Evolutionary conservation across 306 rosid species (phyloP).

Genomic region (Lathyrus sativus): DNA sequence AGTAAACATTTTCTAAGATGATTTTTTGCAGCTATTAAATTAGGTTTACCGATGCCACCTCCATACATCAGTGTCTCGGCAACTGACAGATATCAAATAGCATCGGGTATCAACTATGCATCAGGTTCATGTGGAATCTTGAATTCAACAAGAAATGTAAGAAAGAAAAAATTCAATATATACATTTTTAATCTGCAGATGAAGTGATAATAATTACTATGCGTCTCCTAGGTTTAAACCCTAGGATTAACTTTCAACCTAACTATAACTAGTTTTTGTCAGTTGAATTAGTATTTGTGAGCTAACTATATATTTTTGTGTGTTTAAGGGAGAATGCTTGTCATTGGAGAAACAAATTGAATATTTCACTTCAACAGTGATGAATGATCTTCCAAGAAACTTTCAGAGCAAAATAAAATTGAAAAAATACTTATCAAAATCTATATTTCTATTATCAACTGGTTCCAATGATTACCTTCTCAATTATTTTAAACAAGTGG

Average conservation of each 20-base stretch:
- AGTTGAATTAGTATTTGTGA: not conserved
- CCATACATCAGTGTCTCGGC: not conserved
- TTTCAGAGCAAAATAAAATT: not conserved
- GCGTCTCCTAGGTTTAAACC: too few species aligned
- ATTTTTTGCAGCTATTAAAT: not conserved
- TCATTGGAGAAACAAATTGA: conserved; percentile 38
- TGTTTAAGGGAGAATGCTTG: conserved; percentile 30
- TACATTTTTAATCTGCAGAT: too few species aligned
- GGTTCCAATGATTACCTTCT: conserved; percentile 36
- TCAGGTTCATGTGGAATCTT: conserved; percentile 21
- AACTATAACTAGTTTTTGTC: too few species aligned
- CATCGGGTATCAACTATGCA: conserved; percentile 7
- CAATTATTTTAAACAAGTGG: conserved; percentile 16
- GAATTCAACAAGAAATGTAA: conserved; percentile 20
- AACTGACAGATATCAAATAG: conserved; percentile 10
- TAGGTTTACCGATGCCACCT: conserved; percentile 27
- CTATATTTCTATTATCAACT: conserved; percentile 7
- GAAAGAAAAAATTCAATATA: not conserved
- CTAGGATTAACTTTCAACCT: too few species aligned
- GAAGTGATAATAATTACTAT: too few species aligned
- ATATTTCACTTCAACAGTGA: conserved; percentile 33
- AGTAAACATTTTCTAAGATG: not conserved
- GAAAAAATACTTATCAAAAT: conserved; percentile 17
- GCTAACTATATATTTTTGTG: not conserved
- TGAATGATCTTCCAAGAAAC: conserved; percentile 35